Conservation (phyloP, 768 basidiomycete species). For the Crucibulum laeve region DNA sequence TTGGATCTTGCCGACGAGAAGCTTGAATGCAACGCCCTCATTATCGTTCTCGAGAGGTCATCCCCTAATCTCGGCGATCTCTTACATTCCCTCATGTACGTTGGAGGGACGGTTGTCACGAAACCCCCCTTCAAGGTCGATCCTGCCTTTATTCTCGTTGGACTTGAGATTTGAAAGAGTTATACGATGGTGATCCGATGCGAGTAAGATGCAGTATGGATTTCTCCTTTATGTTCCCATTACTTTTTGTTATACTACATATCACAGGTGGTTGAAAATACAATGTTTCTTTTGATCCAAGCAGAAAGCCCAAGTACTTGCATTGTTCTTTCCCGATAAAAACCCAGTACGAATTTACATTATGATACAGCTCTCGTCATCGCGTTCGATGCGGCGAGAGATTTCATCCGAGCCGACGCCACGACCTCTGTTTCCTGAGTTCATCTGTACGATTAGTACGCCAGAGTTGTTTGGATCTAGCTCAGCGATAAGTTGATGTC, state of each 20-base stretch:
- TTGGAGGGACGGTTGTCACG: slow-evolving; percentile 82
- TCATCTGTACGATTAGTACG: slow-evolving; percentile 76
- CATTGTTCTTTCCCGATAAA: not conserved
- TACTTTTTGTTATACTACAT: slow-evolving; percentile 4
- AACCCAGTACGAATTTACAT: slow-evolving; percentile 59
- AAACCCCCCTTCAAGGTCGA: slow-evolving; percentile 75
- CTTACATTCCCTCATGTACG: slow-evolving; percentile 89
- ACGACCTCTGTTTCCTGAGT: slow-evolving; percentile 25
- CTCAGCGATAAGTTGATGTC: slow-evolving; percentile 67
- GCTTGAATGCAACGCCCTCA: slow-evolving; percentile 69
- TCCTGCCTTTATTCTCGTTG: slow-evolving; percentile 77
- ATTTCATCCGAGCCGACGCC: slow-evolving; percentile 57
- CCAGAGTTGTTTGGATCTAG: slow-evolving; percentile 81
- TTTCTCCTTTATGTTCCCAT: slow-evolving; percentile 5
- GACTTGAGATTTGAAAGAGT: slow-evolving; percentile 66
- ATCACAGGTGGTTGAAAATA: not conserved
- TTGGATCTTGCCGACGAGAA: slow-evolving; percentile 86
- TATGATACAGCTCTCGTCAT: slow-evolving; percentile 58
- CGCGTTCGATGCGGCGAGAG: slow-evolving; percentile 45
- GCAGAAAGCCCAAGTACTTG: no score
- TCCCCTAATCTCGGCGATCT: slow-evolving; percentile 68
- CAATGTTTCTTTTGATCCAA: no score
- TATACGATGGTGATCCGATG: not conserved
- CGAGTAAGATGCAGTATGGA: not conserved
- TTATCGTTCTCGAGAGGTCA: slow-evolving; percentile 76